Evolutionary conservation across 768 basidiomycete genomes (phyloP).

Genomic region (Rhizopogon rudus): DNA sequence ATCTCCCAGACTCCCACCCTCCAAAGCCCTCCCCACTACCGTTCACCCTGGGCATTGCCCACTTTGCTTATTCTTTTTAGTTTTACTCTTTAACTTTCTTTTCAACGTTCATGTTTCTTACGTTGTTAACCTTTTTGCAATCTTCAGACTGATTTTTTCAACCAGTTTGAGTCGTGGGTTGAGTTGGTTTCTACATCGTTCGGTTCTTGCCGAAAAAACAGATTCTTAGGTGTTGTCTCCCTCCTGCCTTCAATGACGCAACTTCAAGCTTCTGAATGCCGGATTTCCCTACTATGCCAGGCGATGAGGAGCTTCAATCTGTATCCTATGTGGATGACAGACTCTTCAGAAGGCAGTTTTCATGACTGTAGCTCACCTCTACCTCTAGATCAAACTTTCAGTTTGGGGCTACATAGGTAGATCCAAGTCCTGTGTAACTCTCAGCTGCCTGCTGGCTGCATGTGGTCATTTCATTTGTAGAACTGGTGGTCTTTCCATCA

Average conservation of each 20-base stretch:
- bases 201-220: neutral
- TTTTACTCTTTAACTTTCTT: neutral
- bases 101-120: neutral
- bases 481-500: neutral
- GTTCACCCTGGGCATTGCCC: neutral
- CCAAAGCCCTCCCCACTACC: too few species aligned
- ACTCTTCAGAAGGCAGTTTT: neutral
- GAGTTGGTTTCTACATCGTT: neutral
- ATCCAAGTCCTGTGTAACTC: neutral
- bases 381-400: neutral
- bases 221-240: neutral
- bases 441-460: neutral
- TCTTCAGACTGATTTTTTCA: neutral
- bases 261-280: too few species aligned
- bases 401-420: neutral
- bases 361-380: neutral
- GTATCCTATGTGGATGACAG: too few species aligned
- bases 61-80: neutral
- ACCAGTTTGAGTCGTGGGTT: neutral
- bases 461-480: neutral
- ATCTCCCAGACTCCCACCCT: constrained; percentile 7
- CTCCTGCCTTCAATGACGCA: neutral
- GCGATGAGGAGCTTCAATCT: neutral
- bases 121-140: neutral
- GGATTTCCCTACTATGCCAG: neutral